phyloP scores from a whole-genome alignment of 768 basidiomycete species.

The Coprinopsis sp. region DNA sequence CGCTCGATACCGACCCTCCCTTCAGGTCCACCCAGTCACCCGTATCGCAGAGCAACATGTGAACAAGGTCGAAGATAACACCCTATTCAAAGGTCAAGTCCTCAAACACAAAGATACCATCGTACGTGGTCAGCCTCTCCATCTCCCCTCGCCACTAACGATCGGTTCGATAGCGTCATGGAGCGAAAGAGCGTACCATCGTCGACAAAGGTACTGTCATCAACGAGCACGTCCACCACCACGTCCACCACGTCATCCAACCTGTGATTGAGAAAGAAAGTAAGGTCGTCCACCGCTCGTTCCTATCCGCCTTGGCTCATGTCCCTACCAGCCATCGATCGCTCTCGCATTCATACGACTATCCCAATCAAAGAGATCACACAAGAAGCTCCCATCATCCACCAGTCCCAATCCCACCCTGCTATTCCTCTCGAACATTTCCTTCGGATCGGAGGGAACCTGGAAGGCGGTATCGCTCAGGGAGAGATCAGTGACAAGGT shows the following conservation, averaged over 20 bases:
- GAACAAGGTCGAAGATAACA: slow-evolving; percentile 24
- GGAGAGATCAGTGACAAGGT: slow-evolving; percentile 19
- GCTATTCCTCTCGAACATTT: slow-evolving; percentile 32
- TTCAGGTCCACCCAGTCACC: slow-evolving; percentile 24
- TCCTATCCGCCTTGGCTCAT: neutral
- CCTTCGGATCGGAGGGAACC: slow-evolving; percentile 20
- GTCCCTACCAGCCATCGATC: slow-evolving; percentile 24
- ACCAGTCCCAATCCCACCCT: slow-evolving; percentile 30
- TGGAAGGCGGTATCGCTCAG: slow-evolving; percentile 11
- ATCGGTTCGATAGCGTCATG: neutral
- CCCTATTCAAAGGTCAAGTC: slow-evolving; percentile 25
- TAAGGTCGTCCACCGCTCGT: slow-evolving; percentile 12
- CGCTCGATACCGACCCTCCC: neutral
- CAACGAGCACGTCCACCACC: slow-evolving; percentile 29
- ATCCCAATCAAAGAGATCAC: slow-evolving; percentile 33
- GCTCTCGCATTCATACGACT: slow-evolving; percentile 25
- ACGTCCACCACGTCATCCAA: slow-evolving; percentile 34
- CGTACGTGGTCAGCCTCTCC: slow-evolving; percentile 13
- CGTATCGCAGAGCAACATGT: slow-evolving; percentile 23
- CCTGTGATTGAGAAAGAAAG: slow-evolving; percentile 37
- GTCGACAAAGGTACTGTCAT: slow-evolving; percentile 30
- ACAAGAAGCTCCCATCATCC: slow-evolving; percentile 34
- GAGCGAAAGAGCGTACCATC: slow-evolving; percentile 25
- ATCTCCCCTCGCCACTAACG: neutral
- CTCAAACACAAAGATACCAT: slow-evolving; percentile 22